Conservation (phyloP, 495 filamentous ascomycete species). For the Penicillium bialowiezense region DNA sequence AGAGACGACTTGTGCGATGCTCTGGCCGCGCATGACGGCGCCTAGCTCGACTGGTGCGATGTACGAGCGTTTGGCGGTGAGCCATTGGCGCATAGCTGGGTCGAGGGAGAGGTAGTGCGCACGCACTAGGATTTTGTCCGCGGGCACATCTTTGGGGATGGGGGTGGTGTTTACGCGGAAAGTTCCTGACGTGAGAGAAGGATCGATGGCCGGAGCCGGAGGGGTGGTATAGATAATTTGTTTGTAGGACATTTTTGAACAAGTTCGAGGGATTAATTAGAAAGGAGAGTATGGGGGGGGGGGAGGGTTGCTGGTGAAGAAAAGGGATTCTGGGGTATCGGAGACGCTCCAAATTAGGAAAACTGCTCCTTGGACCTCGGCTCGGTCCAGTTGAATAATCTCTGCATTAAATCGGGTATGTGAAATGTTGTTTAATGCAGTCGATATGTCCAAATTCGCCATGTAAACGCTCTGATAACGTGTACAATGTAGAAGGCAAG, state of each 20-base stretch:
- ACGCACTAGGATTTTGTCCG: slow-evolving; percentile 64
- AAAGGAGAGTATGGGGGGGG: neutral
- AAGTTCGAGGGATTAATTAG: neutral
- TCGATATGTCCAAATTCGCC: too few species aligned
- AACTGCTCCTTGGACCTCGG: slow-evolving; percentile 30
- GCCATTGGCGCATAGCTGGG: slow-evolving; percentile 79
- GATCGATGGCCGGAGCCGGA: slow-evolving; percentile 39
- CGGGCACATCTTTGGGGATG: slow-evolving; percentile 43
- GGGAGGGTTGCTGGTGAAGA: slow-evolving; percentile 1
- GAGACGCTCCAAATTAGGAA: slow-evolving; percentile 31
- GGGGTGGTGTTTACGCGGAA: slow-evolving; percentile 53
- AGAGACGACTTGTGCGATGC: slow-evolving; percentile 52
- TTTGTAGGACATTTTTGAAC: slow-evolving; percentile 36
- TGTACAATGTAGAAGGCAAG: neutral
- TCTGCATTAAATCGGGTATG: too few species aligned
- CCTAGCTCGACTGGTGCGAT: slow-evolving; percentile 62
- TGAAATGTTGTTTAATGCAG: too few species aligned
- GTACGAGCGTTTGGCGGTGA: slow-evolving; percentile 65
- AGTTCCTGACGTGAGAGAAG: slow-evolving; percentile 41
- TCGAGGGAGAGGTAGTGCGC: slow-evolving; percentile 71
- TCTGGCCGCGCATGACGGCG: slow-evolving; percentile 63
- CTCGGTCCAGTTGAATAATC: slow-evolving; percentile 6
- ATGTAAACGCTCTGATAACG: too few species aligned
- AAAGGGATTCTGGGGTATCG: slow-evolving; percentile 9
- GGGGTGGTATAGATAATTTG: slow-evolving; percentile 43